A percentile compares a stretch with the other conserved stretches of the same genome.
Conservation (phyloP, 495 filamentous ascomycete genomes). For the Aspergillus diversus region DNA sequence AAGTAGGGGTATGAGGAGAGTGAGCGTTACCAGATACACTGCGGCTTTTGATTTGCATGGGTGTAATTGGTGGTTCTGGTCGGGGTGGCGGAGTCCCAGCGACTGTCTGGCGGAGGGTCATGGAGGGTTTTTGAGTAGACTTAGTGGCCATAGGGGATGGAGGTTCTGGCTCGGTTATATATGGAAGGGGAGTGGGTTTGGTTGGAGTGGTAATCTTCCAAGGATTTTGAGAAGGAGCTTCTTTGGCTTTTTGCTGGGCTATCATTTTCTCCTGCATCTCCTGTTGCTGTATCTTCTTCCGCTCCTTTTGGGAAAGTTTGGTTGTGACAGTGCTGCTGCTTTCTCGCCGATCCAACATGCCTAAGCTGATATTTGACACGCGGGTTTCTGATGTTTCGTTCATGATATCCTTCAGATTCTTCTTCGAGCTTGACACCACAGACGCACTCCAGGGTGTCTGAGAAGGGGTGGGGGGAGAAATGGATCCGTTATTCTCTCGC, state of each 20-base stretch:
- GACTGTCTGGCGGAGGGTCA: conserved; percentile 67
- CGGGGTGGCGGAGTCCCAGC: conserved; percentile 50
- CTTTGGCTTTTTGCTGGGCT: conserved; percentile 50
- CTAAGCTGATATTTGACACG: conserved; percentile 75
- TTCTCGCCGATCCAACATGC: conserved; percentile 55
- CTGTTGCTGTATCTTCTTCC: conserved; percentile 79
- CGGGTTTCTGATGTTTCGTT: conserved; percentile 65
- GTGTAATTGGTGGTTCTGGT: conserved; percentile 33
- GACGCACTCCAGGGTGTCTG: conserved; percentile 64
- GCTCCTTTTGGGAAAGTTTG: conserved; percentile 87
- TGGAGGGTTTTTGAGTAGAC: conserved; percentile 49
- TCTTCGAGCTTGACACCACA: conserved; percentile 60
- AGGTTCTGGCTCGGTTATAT: conserved; percentile 25
- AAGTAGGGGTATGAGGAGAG: conserved; percentile 12
- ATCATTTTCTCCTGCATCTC: conserved; percentile 58
- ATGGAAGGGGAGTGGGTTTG: conserved; percentile 27
- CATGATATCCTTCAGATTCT: conserved; percentile 85
- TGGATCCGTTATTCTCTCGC: conserved; percentile 25
- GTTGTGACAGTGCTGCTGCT: conserved; percentile 37
- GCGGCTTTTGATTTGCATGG: conserved; percentile 32
- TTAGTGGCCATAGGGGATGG: conserved; percentile 30
- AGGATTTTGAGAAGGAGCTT: conserved; percentile 60
- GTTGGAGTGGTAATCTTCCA: conserved; percentile 64
- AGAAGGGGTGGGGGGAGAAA: conserved; percentile 18
- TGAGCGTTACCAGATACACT: conserved; percentile 32